Base-by-base conservation (phyloP, 176 grass and related monocot species). In the Hyparrhenia diplandra region DNA sequence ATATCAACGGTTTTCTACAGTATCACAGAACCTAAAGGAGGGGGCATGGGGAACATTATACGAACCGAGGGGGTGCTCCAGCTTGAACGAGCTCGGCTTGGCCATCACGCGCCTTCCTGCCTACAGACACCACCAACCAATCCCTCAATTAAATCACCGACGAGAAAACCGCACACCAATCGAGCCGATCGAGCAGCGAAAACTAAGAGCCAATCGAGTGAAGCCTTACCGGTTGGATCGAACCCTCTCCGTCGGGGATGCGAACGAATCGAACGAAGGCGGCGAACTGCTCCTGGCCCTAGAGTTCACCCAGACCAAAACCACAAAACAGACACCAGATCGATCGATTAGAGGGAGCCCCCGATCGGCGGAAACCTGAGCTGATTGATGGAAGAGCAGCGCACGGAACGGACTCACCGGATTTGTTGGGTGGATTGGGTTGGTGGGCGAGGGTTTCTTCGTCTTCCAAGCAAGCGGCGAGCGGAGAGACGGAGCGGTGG, bases 1-100 rank as follows among this genome's bases (percentile, higher is more conserved):
- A n/a, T 11, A 55, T 34, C 64, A 16, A 49, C 5, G 3, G 11
- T 3, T 51, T 12, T 4, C 37, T 76, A 46, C 12, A 23, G 12
- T 35, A 52, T 4, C 32, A 28, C 17, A 35, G 7, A 32, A 83
- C 20, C 40, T 52, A 14, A 52, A 23, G 36, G 10, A n/a, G n/a
- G 10, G 43, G 27, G 6, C n/a, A 40, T 5, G 65, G 39, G 54
- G 28, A 40, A 3, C 5, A 30, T 17, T 7, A 17, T 23, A 87
- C 95, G 32, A 45, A 98, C 95, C 96, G 29, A 99, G 88, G 18
- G 96, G 92, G 79, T 99, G 92, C 82, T 99, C 96, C 68, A 93
- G 67, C 84, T 91, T 95, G 92, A 99, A 99, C 79, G 87, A 93
- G 89, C 92, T 99, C 3, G 69, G 47, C 88, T 62, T 99, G 10